Percentiles rank a stretch among this genome's conserved stretches.
Evolutionary conservation across 441 rosid species (phyloP).

Genomic region (Euphorbia schlechtendalii): DNA sequence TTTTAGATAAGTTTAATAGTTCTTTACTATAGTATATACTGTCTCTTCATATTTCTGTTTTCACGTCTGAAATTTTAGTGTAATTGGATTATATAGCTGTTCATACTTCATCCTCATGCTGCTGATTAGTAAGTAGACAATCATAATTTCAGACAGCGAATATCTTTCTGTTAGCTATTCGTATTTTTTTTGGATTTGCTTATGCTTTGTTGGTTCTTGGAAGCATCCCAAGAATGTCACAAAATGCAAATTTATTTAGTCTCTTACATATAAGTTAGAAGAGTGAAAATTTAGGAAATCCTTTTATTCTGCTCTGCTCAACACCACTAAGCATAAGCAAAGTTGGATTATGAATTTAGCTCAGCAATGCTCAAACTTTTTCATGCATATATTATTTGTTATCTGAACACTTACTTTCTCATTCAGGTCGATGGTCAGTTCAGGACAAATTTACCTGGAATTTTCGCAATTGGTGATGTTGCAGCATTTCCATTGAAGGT

Average conservation of each 20-base stretch:
- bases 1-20: neutral
- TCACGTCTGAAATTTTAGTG: neutral
- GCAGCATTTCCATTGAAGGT: constrained; percentile 96
- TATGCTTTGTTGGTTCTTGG: neutral
- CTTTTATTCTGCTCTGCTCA: neutral
- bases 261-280: neutral
- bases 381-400: neutral
- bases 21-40: neutral
- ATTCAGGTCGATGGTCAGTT: constrained; percentile 78
- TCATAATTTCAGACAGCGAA: neutral
- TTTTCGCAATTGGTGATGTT: constrained; percentile 89
- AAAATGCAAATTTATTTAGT: neutral
- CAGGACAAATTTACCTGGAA: constrained; percentile 76
- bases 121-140: neutral
- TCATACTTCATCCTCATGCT: neutral
- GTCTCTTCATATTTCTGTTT: neutral
- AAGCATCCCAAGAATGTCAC: neutral
- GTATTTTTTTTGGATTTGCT: neutral
- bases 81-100: neutral
- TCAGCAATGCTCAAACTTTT: neutral
- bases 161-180: neutral
- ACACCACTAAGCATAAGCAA: neutral
- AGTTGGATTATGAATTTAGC: neutral
- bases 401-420: constrained; percentile 10
- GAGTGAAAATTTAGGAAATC: neutral